Evolutionary conservation across 257 asterid species (phyloP).

Genomic region (Jacaranda copaia): DNA sequence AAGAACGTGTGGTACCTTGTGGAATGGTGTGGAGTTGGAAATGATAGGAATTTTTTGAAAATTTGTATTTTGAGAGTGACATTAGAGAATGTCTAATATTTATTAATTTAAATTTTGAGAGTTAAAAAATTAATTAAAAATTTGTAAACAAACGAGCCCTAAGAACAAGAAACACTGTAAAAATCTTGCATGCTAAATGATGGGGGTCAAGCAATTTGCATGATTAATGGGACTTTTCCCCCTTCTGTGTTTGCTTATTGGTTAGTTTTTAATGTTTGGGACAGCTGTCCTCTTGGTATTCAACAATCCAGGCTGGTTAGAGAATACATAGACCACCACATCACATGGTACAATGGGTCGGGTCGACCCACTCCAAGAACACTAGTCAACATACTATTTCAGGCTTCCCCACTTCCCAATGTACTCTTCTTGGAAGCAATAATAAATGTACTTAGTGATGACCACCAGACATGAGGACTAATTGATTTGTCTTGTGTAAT

Average conservation of each 20-base stretch:
- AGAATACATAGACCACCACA: slow-evolving; percentile 32
- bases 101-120: too few species aligned
- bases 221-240: not conserved
- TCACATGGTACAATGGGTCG: slow-evolving; percentile 38
- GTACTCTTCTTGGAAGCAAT: not conserved
- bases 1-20: too few species aligned
- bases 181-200: not conserved
- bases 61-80: too few species aligned
- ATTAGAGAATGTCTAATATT: too few species aligned
- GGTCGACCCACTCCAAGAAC: slow-evolving; percentile 34
- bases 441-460: too few species aligned
- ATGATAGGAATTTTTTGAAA: too few species aligned
- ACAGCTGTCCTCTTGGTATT: slow-evolving; percentile 32
- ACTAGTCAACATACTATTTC: slow-evolving; percentile 27
- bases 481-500: slow-evolving; percentile 3
- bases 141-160: too few species aligned
- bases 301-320: slow-evolving; percentile 37
- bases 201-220: slow-evolving; percentile 13
- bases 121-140: too few species aligned
- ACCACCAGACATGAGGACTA: not conserved
- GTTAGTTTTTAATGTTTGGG: slow-evolving; percentile 21
- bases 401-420: not conserved
- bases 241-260: not conserved
- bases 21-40: too few species aligned
- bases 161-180: too few species aligned